Percentiles rank a stretch among this genome's conserved stretches.
These are phyloP conservation scores for Neurospora tetrasperma DNA, from an alignment of 495 filamentous ascomycete genomes.

Conservation along the genomic window DNA sequence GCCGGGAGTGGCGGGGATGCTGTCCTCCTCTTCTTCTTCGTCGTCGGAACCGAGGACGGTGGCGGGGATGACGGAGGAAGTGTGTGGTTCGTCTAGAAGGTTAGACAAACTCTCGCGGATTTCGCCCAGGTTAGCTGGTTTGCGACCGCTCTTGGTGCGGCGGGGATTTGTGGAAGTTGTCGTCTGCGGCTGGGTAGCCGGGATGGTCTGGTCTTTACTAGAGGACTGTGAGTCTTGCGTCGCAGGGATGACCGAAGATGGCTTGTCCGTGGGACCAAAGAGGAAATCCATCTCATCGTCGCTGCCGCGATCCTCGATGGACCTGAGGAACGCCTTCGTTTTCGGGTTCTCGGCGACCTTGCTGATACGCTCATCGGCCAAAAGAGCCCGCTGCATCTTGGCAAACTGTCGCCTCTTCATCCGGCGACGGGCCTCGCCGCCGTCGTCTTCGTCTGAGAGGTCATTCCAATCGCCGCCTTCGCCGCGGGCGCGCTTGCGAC, in stretches of 20 bases:
- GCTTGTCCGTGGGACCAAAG: slow-evolving; percentile 38
- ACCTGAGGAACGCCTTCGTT: slow-evolving; percentile 76
- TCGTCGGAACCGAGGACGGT: slow-evolving; percentile 34
- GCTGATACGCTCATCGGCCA: slow-evolving; percentile 82
- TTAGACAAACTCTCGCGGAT: slow-evolving; percentile 72
- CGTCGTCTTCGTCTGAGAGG: slow-evolving; percentile 80
- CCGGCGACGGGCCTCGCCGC: slow-evolving; percentile 61
- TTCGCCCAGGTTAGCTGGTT: slow-evolving; percentile 61
- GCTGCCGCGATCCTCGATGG: slow-evolving; percentile 72
- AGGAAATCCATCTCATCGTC: slow-evolving; percentile 76
- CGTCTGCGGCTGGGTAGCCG: slow-evolving; percentile 35
- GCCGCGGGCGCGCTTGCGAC: slow-evolving; percentile 49
- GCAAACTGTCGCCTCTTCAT: slow-evolving; percentile 82
- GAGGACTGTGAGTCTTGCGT: slow-evolving; percentile 32
- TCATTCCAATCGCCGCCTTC: slow-evolving; percentile 60
- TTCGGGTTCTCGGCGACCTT: slow-evolving; percentile 87
- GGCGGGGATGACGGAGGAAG: slow-evolving; percentile 33
- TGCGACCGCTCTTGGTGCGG: slow-evolving; percentile 48
- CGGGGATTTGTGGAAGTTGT: slow-evolving; percentile 45
- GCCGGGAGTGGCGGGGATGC: not conserved
- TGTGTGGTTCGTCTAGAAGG: slow-evolving; percentile 59
- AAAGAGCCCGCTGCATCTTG: slow-evolving; percentile 79
- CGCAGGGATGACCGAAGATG: slow-evolving; percentile 10
- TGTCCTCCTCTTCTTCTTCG: slow-evolving; percentile 11
- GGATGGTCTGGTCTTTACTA: slow-evolving; percentile 23